Percentiles rank a stretch among this genome's conserved stretches.
Evolutionary conservation across 768 basidiomycete genomes (phyloP).

Genomic region (Leccinum disarticulatum): DNA sequence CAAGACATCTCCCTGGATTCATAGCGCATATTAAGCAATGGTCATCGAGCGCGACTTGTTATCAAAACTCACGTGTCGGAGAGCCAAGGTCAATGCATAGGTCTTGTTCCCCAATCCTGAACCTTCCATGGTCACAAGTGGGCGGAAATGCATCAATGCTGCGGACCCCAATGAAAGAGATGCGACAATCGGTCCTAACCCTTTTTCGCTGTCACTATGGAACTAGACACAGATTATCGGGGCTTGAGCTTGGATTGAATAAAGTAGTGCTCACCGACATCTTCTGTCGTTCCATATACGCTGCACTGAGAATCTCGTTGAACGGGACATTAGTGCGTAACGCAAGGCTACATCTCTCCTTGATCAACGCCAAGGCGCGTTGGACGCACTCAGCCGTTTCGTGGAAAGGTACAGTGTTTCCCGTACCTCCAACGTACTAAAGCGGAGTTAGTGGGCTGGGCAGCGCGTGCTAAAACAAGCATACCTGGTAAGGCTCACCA

Average conservation of each 20-base stretch:
- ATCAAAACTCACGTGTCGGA: conserved; percentile 58
- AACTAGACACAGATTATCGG: conserved; percentile 46
- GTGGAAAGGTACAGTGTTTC: conserved; percentile 66
- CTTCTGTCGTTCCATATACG: conserved; percentile 82
- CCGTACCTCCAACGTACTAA: conserved; percentile 78
- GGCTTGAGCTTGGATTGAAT: background rate
- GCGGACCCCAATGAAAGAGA: conserved; percentile 76
- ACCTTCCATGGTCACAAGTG: conserved; percentile 39
- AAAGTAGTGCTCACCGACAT: conserved; percentile 61
- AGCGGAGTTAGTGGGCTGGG: conserved; percentile 9
- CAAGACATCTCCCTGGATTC: conserved; percentile 69
- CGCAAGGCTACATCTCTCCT: conserved; percentile 50
- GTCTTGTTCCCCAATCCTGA: conserved; percentile 25
- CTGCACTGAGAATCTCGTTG: conserved; percentile 80
- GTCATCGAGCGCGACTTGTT: background rate
- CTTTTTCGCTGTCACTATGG: conserved; percentile 76
- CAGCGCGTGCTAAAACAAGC: conserved; percentile 6
- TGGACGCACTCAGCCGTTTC: conserved; percentile 57
- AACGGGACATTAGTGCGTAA: conserved; percentile 45
- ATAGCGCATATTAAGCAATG: conserved; percentile 4
- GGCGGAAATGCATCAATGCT: conserved; percentile 79
- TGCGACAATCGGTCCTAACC: conserved; percentile 70
- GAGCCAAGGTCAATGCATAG: conserved; percentile 51
- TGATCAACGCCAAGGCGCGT: conserved; percentile 58
- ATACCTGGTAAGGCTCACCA: conserved; percentile 77